phyloP scores from a whole-genome alignment of 2,329 filamentous ascomycete genomes.

The Colletotrichum lindemuthianum region DNA sequence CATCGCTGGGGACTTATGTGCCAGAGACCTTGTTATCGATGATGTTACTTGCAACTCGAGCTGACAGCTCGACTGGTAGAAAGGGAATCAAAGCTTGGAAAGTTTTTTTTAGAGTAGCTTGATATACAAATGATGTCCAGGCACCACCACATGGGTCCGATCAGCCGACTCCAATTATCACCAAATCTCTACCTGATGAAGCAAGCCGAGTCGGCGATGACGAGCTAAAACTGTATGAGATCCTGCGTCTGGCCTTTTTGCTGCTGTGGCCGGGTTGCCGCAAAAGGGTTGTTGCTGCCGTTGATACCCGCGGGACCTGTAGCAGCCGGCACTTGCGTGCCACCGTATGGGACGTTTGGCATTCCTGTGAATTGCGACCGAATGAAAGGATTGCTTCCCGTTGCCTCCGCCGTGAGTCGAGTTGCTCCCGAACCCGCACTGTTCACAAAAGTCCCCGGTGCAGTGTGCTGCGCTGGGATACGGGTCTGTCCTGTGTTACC shows the following conservation, averaged over 20 bases:
- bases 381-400: slow-evolving; percentile 90
- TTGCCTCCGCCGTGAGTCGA: slow-evolving; percentile 75
- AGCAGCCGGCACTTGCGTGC: slow-evolving; percentile 60
- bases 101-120: too few species aligned
- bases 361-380: slow-evolving; percentile 84
- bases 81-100: too few species aligned
- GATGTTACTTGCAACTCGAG: too few species aligned
- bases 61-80: too few species aligned
- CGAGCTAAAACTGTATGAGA: slow-evolving; percentile 69
- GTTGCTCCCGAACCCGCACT: slow-evolving; percentile 86
- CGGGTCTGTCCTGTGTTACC: slow-evolving; percentile 96
- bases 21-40: too few species aligned
- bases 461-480: slow-evolving; percentile 95
- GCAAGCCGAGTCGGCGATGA: neutral
- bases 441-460: slow-evolving; percentile 96
- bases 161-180: too few species aligned
- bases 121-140: too few species aligned
- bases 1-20: too few species aligned
- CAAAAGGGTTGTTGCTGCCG: slow-evolving; percentile 69
- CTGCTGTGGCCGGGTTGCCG: slow-evolving; percentile 60
- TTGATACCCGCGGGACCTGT: slow-evolving; percentile 68
- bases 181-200: too few species aligned
- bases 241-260: slow-evolving; percentile 62
- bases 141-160: too few species aligned
- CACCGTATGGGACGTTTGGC: slow-evolving; percentile 67